Evolutionary conservation across 495 filamentous ascomycete genomes (phyloP), one percentile per base, ranked within the genome.

Genomic region (Diplogelasinospora grovesii): DNA sequence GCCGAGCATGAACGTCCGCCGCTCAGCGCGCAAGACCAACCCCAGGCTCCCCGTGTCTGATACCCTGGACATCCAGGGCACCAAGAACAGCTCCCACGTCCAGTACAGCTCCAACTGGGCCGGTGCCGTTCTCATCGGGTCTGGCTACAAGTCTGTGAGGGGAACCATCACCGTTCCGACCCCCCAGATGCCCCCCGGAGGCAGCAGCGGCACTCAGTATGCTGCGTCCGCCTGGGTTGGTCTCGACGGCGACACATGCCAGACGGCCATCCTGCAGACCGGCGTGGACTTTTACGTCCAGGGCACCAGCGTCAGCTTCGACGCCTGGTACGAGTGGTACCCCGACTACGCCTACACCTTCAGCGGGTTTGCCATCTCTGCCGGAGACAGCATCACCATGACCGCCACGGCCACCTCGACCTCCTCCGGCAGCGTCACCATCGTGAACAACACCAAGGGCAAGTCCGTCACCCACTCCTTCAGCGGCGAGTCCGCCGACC

Each of bases 281-380:
- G 46, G 46, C 8, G 58, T 80, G 10, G 77, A 82, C 46, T 74
- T 76, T 47, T 74, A 70, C 32, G 57, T 73, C 18, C 36, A 45
- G 24, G 58, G 54, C 13, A 49, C 47, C 14, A 30, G 25, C 8
- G 25, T 39, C 37, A 39, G 37, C 37, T 81, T 67, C 43, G 69
- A 74, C 30, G 68, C 75, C 14, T 83, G 80, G 79, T 82, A 76
- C 45, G 78, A 82, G 50, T 82, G 77, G 78, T 81, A 41, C 33
- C 47, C 47, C 13, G 32, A 50, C 41, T 50, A 70, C 43, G 70
- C 75, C 13, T 65, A 71, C 41, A 68, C 74, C 52, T 81, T 82
- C 49, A 53, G 49, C 13, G 61, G 65, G 46, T 56, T 82, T 32
- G n/a, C 48, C 3, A 55, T 82, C 41, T 53, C 57, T 9, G 71